A percentile compares a stretch with the other conserved stretches of the same genome.
Evolutionary conservation across 1,284 basidiomycete genomes (phyloP).

Genomic region (Puccinia horiana): DNA sequence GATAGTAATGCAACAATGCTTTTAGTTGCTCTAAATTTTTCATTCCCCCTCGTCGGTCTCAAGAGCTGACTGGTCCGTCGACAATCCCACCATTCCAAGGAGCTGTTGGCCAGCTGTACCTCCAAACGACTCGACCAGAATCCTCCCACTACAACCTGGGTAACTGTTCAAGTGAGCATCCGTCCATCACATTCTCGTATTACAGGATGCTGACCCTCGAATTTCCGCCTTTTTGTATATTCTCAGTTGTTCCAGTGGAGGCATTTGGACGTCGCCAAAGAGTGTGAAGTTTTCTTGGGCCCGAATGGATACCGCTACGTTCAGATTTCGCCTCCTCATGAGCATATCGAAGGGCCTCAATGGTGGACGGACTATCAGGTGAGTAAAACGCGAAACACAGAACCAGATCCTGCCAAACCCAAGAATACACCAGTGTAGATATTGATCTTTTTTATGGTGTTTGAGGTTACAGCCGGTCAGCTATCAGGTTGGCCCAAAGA

Average conservation of each 20-base stretch:
- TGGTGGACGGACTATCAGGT: slow-evolving; percentile 48
- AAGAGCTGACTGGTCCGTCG: neutral
- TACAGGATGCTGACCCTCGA: neutral
- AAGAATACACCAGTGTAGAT: neutral
- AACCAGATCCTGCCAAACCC: too few species aligned
- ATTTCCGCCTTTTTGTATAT: neutral
- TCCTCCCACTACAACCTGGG: neutral
- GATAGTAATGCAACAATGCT: too few species aligned
- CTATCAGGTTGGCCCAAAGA: slow-evolving; percentile 30
- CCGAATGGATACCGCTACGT: slow-evolving; percentile 35
- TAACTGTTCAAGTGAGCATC: neutral
- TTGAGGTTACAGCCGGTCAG: slow-evolving; percentile 13
- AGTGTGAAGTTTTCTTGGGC: slow-evolving; percentile 27
- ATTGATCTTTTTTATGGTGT: neutral
- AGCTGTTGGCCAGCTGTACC: neutral
- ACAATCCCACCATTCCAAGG: neutral
- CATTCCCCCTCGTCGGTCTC: neutral
- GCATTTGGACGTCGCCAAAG: slow-evolving; percentile 19
- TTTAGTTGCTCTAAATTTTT: too few species aligned
- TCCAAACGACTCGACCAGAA: neutral
- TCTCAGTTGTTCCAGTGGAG: slow-evolving; percentile 45
- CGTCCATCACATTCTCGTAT: neutral
- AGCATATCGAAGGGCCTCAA: slow-evolving; percentile 34
- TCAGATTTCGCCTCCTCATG: slow-evolving; percentile 42
- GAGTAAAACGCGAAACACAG: neutral